Evolutionary conservation across 441 rosid genomes (phyloP), one percentile per base, ranked within the genome.

Genomic region (Jatropha multifida): DNA sequence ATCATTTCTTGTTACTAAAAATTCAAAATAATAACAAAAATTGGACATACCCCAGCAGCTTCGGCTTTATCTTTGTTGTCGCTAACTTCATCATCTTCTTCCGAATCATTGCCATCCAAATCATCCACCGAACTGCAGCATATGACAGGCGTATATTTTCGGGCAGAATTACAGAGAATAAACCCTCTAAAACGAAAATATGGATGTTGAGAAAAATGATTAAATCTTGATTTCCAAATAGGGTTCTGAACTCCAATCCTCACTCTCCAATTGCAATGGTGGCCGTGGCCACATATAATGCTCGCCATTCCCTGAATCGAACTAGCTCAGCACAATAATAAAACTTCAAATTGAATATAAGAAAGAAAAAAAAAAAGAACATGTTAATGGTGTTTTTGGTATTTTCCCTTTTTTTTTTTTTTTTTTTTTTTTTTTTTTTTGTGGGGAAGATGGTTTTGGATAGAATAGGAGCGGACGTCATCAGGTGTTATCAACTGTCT

Each of bases 281-380:
- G 92, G 79, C 91, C 80, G 65, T 85, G 92, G 79, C 92, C 80
- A 69, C 90, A 83, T 62, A 87, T 64, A 64, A 87, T 73, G 86
- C 88, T 90, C 76, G 80, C 84, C 90, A 86, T 91, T 41, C 78
- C 86, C 89, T 83, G 83, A 51, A 54, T 27, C 11, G 55, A 51
- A 51, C 13, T 52, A 32, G 32, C 32, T 32, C 2, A 32, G 32
- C 23, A 23, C 48, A 44, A 2, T 5, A 8, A 44, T 44, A 32
- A 32, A 32, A 32, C 32, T 32, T 32, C 32, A 32, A 32, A 32
- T 32, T 32, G 32, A 32, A 32, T 1, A 32, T 32, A 32, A 32
- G 32, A 32, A 32, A 32, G 32, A 32, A 32, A 23, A 23, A 23
- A 32, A 32, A 32, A 32, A 32, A 32, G 32, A 32, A 32, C 32